phyloP scores from a whole-genome alignment of 805 yeast genomes.

The Ogataea angusta region DNA sequence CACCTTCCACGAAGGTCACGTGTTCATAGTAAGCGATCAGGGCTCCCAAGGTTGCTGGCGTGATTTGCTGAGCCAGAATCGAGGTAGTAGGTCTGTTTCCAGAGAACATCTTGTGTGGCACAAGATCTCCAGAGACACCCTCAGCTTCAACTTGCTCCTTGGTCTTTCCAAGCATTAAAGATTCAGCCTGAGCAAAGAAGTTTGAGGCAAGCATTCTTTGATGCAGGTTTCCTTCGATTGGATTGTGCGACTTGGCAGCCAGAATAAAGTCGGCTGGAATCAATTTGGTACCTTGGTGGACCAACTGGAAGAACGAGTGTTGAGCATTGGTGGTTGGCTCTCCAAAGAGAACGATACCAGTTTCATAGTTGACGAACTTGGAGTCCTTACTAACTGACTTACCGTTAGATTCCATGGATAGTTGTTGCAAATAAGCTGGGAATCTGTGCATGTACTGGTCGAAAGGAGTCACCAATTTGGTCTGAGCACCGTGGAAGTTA shows the following conservation, averaged over 20 bases:
- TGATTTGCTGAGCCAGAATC: conserved; percentile 89
- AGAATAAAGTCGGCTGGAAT: conserved; percentile 96
- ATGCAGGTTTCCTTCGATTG: conserved; percentile 89
- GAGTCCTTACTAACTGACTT: conserved; percentile 94
- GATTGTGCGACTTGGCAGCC: conserved; percentile 98
- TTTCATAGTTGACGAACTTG: conserved; percentile 87
- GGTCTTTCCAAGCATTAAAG: conserved; percentile 93
- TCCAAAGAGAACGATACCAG: conserved; percentile 94
- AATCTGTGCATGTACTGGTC: conserved; percentile 98
- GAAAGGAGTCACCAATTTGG: conserved; percentile 97
- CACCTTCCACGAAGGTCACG: conserved; percentile 96
- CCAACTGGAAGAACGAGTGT: conserved; percentile 98
- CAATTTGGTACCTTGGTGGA: conserved; percentile 97
- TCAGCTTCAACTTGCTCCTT: conserved; percentile 80
- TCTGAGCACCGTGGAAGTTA: conserved; percentile 97
- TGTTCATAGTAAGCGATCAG: conserved; percentile 98
- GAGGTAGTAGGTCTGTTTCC: conserved; percentile 99
- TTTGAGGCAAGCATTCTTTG: conserved; percentile 98
- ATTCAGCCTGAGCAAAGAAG: conserved; percentile 98
- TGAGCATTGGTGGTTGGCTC: conserved; percentile 99
- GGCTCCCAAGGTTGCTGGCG: conserved; percentile 95
- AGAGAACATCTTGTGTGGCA: conserved; percentile 93
- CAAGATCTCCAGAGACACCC: conserved; percentile 76
- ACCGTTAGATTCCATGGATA: conserved; percentile 99
- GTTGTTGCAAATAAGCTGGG: conserved; percentile 98